A percentile compares a stretch with the other conserved stretches of the same genome.
Conservation (phyloP, 2,329 filamentous ascomycete species). For the Colletotrichum sp. region DNA sequence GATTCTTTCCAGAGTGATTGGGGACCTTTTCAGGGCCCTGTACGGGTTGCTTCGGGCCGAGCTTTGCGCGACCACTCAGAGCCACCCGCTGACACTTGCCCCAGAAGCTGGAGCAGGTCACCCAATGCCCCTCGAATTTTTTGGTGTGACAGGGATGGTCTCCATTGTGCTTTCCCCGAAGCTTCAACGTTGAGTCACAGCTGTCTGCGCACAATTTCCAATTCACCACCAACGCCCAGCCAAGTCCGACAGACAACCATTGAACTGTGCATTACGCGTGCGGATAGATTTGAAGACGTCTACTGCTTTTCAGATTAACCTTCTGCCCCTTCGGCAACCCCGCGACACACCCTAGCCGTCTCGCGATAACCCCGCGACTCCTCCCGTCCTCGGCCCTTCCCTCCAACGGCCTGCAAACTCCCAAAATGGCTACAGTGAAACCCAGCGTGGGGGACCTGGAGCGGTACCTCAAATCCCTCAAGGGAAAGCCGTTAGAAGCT, state of each 20-base stretch:
- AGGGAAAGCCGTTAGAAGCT: constrained; percentile 75
- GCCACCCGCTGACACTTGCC: not conserved
- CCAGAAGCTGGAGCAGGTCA: not conserved
- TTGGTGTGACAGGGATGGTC: constrained; percentile 16
- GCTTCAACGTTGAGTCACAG: constrained; percentile 21
- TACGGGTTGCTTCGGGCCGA: constrained; percentile 14
- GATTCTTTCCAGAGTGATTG: not conserved
- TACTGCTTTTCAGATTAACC: not conserved
- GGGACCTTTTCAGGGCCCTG: not conserved
- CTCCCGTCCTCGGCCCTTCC: not conserved
- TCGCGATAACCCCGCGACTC: constrained; percentile 1
- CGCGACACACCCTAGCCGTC: not conserved
- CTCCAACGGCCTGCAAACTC: not conserved
- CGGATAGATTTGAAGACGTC: not conserved
- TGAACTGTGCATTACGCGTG: not conserved
- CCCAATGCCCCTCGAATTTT: constrained; percentile 21
- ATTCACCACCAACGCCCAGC: not conserved
- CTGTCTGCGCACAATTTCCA: constrained; percentile 11
- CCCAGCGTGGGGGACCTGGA: constrained; percentile 74
- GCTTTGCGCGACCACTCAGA: not conserved
- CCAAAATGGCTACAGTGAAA: constrained; percentile 61
- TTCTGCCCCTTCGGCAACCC: not conserved
- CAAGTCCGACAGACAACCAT: not conserved
- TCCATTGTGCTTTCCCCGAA: not conserved
- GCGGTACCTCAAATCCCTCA: constrained; percentile 81